phyloP scores from a whole-genome alignment of 2,329 filamentous ascomycete genomes.

The Pseudocercospora fijiensis region DNA sequence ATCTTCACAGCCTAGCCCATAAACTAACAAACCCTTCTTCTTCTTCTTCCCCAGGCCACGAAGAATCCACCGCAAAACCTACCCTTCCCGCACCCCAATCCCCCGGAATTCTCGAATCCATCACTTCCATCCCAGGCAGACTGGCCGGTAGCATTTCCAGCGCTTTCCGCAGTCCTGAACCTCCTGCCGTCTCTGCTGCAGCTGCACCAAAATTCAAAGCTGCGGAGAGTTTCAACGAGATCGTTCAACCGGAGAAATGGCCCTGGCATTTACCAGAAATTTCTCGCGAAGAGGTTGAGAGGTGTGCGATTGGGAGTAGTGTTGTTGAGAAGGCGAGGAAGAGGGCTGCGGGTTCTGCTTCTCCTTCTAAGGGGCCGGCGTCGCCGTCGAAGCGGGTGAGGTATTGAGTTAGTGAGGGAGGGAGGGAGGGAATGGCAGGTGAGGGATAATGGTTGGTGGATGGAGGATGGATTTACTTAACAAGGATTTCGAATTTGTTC shows the following conservation, averaged over 20 bases:
- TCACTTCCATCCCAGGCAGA: not conserved
- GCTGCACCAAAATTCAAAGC: not conserved
- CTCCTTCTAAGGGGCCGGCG: not conserved
- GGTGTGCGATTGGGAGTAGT: not conserved
- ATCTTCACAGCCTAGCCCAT: too few relatives aligned
- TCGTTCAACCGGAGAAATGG: not conserved
- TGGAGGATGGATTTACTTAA: too few relatives aligned
- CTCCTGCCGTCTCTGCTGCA: too few relatives aligned
- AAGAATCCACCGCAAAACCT: not conserved
- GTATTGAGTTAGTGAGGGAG: too few relatives aligned
- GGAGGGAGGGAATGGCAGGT: too few relatives aligned
- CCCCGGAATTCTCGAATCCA: not conserved
- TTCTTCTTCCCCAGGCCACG: too few relatives aligned
- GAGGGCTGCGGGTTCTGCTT: too few relatives aligned
- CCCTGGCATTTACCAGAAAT: not conserved
- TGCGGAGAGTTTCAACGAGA: not conserved
- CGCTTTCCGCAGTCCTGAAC: not conserved
- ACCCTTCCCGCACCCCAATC: not conserved
- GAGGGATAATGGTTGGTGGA: too few relatives aligned
- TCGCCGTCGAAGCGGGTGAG: not conserved
- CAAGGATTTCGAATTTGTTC: too few relatives aligned
- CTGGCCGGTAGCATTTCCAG: not conserved
- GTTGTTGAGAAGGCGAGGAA: not conserved
- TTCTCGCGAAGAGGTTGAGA: not conserved
- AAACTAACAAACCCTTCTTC: too few relatives aligned